Evolutionary conservation across 305 asterid genomes (phyloP).

Genomic region (Fraxinus paxiana): DNA sequence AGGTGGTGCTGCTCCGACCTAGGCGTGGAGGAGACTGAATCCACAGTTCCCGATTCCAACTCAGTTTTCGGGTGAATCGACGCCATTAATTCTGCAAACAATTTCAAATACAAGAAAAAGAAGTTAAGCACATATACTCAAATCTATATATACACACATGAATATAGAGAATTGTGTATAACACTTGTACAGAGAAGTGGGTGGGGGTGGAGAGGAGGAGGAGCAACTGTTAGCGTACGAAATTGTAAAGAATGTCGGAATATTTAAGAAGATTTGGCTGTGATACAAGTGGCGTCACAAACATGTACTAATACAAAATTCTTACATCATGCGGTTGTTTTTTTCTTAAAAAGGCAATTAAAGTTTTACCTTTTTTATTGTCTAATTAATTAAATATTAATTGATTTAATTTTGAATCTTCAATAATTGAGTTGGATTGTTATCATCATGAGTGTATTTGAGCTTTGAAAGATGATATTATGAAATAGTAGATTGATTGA

Average conservation of each 20-base stretch:
- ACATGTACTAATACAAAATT: neutral
- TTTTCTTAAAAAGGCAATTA: neutral
- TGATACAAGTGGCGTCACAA: neutral
- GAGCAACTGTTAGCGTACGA: conserved; percentile 28
- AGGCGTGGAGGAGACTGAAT: conserved; percentile 71
- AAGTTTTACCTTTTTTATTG: neutral
- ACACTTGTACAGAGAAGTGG: neutral
- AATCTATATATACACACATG: neutral
- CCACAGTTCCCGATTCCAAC: conserved; percentile 47
- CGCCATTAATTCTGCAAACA: conserved; percentile 37
- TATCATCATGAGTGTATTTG: neutral
- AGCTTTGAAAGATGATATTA: too few relatives aligned
- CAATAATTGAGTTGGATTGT: neutral
- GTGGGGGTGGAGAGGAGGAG: neutral
- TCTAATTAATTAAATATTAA: neutral
- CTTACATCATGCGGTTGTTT: neutral
- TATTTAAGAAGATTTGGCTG: conserved; percentile 10
- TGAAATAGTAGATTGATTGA: too few relatives aligned
- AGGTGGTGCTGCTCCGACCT: conserved; percentile 52
- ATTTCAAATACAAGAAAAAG: neutral
- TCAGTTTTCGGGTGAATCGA: conserved; percentile 40
- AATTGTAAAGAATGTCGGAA: conserved; percentile 23
- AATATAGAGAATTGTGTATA: neutral
- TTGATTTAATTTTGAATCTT: neutral
- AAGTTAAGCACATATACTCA: neutral